Base-by-base conservation (phyloP, 2,329 filamentous ascomycete species). In the Penicillium sp. region DNA sequence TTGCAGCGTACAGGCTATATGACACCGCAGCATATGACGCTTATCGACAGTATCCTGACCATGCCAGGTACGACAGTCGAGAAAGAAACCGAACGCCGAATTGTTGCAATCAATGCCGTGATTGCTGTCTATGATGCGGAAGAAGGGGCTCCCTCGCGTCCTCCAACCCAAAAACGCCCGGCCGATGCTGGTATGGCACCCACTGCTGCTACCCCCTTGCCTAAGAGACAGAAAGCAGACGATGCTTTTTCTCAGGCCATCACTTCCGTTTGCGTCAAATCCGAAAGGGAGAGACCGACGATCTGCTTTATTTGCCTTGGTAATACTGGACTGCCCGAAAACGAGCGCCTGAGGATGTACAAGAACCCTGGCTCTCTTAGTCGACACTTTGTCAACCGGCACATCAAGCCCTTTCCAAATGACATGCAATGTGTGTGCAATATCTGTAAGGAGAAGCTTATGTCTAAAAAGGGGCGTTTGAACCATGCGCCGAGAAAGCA, bases 261-360 rank as follows among this genome's bases (percentile, higher is more conserved):
- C 42, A 47, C 56, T 48, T 62, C 57, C 29, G 58, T 65, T 31
- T 62, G 50, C 49, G 58, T 66, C 35, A 61, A 62, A 56, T 44
- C 37, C 52, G 46, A n/a, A 49, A n/a, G 49, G 49, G 48, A 63
- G 27, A 53, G 58, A 58, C 61, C 57, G 33, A 65, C 49, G 31
- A 64, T 67, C 37, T 68, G 60, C 53, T 68, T 67, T 53, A 59
- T 67, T 21, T 68, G 55, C 35, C 44, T 67, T 54, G 37, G 57
- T 45, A 65, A 61, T 54, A 1, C 58, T 55, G 35, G 33, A n/a
- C 47, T 63, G 33, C 64, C 50, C 31, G 52, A 53, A 50, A 50
- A 3, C n/a, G 48, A 64, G 37, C 60, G 58, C 23, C 29, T 64
- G 14, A 33, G 26, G 45, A 60, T 27, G 23, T 62, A 55, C 52